Evolutionary conservation across 441 rosid species (phyloP).

Genomic region (Euphorbia corollata): DNA sequence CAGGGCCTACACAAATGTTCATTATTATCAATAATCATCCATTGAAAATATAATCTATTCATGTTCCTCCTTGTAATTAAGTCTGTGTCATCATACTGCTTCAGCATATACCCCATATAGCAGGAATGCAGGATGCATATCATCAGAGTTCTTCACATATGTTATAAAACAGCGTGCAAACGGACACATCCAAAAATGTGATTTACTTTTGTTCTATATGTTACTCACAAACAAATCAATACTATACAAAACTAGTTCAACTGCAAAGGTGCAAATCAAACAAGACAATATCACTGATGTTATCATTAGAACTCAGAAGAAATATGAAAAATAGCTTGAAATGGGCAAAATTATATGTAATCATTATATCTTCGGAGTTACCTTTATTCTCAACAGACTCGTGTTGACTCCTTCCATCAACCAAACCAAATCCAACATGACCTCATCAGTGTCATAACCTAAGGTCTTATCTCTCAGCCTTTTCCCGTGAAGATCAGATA

Average conservation of each 20-base stretch:
- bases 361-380: slow-evolving; percentile 16
- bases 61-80: not conserved
- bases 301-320: not conserved
- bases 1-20: not conserved
- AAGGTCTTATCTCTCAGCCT: slow-evolving; percentile 29
- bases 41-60: not conserved
- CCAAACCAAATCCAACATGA: slow-evolving; percentile 37
- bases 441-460: slow-evolving; percentile 28
- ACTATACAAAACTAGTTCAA: not conserved
- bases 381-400: slow-evolving; percentile 37
- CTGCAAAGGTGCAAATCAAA: not conserved
- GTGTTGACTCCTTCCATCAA: slow-evolving; percentile 35
- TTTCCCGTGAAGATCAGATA: slow-evolving; percentile 40
- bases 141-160: not conserved
- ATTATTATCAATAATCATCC: not conserved
- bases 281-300: not conserved
- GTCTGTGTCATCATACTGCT: not conserved
- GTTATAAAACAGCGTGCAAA: not conserved
- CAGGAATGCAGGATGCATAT: not conserved
- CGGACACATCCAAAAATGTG: not conserved
- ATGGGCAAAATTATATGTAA: not conserved
- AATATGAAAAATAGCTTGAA: not conserved
- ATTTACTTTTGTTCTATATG: too few relatives aligned
- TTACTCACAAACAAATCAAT: not conserved
- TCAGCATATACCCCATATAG: not conserved